Conservation (phyloP, 139 green algal species). For the Coccomyxa sp. region DNA sequence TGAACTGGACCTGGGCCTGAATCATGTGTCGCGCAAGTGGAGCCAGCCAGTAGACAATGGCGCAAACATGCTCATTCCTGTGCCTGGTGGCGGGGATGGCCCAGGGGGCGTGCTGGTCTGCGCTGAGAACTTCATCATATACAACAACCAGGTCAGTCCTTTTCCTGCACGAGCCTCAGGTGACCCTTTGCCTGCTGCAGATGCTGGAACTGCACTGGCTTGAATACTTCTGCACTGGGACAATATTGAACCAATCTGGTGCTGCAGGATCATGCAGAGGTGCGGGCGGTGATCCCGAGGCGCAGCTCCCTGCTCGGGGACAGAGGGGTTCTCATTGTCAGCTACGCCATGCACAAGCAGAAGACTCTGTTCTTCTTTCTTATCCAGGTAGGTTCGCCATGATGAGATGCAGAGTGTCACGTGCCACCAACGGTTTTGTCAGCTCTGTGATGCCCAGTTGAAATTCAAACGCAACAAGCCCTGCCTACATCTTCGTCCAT, state of each 20-base stretch:
- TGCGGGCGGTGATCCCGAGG: constrained; percentile 90
- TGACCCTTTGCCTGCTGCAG: too few relatives aligned
- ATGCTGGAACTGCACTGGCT: too few relatives aligned
- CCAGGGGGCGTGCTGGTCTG: constrained; percentile 91
- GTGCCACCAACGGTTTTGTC: too few relatives aligned
- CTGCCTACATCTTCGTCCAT: too few relatives aligned
- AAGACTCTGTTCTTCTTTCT: constrained; percentile 95
- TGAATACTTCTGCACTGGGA: too few relatives aligned
- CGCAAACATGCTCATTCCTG: constrained; percentile 92
- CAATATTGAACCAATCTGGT: too few relatives aligned
- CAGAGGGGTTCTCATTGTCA: constrained; percentile 85
- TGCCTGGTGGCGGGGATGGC: constrained; percentile 75
- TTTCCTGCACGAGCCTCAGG: too few relatives aligned
- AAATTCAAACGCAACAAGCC: not conserved
- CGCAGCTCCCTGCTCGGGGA: constrained; percentile 75
- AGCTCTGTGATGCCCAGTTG: not conserved
- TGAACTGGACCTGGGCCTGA: constrained; percentile 98
- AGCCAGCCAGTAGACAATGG: constrained; percentile 91
- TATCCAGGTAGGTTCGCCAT: constrained; percentile 57
- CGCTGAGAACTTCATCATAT: constrained; percentile 97
- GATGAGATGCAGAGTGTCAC: too few relatives aligned
- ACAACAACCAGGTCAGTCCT: constrained; percentile 78
- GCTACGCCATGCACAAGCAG: constrained; percentile 76
- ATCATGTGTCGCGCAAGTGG: constrained; percentile 94
- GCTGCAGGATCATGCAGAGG: constrained; percentile 29